Evolutionary conservation across 2,329 filamentous ascomycete genomes (phyloP), one percentile per base, ranked within the genome.

Genomic region (Incumbomyces delicatus): DNA sequence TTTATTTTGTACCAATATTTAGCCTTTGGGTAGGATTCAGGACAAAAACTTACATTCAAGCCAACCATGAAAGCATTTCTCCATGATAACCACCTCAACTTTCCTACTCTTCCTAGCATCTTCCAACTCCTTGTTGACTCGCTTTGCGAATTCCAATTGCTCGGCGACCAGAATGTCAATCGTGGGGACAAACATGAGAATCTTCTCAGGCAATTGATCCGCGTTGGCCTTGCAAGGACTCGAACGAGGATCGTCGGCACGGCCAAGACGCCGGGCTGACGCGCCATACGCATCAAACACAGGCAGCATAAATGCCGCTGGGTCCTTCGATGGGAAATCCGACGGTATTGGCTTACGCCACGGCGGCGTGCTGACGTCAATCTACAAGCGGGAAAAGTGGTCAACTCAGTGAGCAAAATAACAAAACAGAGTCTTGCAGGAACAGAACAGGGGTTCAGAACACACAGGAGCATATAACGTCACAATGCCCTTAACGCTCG

Each of bases 281-380:
- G 55, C 64, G 1, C 65, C 62, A 48, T 74, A 74, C 0, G 68
- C 57, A 52, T 74, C 68, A 36, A 67, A 71, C 7, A 75, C 53
- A 0, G 67, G 67, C 18, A 63, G 44, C 41, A 74, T 47, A 13
- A 67, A 63, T 0, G 50, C 47, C 13, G 67, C 29, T 0, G 67
- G 68, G 46, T 75, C 70, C 1, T 48, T 58, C 17, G 57, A 57
- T 1, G 68, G 66, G 34, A 61, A 61, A 4, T 47, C 52, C 1
- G 49, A 46, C 3, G 60, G 66, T 8, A 56, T 61, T 0, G 65
- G 66, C 51, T 74, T 75, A 33, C 66, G 55, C 54, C 58, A 58
- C 0, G 70, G 69, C 13, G 57, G 57, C 0, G 65, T 54, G 0
- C 67, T 62, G 13, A 71, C 53, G 48, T 72, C 67, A 6, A 71